Evolutionary conservation across 148 eudicot species (phyloP), one percentile per base, ranked within the genome.

Genomic region (Vaccinium corymbosum): DNA sequence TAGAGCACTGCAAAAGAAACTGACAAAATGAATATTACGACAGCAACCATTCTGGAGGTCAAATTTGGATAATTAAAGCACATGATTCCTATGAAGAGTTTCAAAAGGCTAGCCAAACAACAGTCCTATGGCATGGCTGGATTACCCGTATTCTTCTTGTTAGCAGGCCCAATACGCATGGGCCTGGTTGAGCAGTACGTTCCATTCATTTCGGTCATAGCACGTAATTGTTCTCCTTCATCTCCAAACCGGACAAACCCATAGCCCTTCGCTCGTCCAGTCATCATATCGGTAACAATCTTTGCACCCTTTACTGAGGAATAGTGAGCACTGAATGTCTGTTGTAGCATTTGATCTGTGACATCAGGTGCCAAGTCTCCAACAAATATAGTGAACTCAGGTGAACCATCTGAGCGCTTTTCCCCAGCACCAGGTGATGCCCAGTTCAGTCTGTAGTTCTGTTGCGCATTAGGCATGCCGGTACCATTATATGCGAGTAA

Each of bases 151-250:
- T 81, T 88, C 85, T 94, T 95, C 88, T 94, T 96, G 87, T 88
- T 93, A 59, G 99, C 92, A 82, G 94, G 92, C 76, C 99, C 99
- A 86, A 93, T 89, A 48, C 99, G 95, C 99, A 97, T 94, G 53
- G 98, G 90, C 84, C 97, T 93, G 49, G 91, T 93, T 61, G 95
- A 92, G 79, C 95, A 92, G 78, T 88, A 85, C 85, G 82, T 89
- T 46, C 98, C 97, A 90, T 97, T 95, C 99, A 97, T 97, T 89
- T 97, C 99, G 29, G 91, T 82, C 97, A 97, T 95, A 17, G 99
- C 99, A 79, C 93, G 95, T 46, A 88, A 0, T 77, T 94, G 97
- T 84, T 97, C 98, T 83, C 89, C 86, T 86, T 97, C 98, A 89
- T 97, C 99, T 14, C 89, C 89, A 84, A 97, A 95, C 80, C 89